Percentiles rank a stretch among this genome's conserved stretches.
Evolutionary conservation across 2,329 filamentous ascomycete species (phyloP).

Genomic region (Aspergillus novoparasiticus): DNA sequence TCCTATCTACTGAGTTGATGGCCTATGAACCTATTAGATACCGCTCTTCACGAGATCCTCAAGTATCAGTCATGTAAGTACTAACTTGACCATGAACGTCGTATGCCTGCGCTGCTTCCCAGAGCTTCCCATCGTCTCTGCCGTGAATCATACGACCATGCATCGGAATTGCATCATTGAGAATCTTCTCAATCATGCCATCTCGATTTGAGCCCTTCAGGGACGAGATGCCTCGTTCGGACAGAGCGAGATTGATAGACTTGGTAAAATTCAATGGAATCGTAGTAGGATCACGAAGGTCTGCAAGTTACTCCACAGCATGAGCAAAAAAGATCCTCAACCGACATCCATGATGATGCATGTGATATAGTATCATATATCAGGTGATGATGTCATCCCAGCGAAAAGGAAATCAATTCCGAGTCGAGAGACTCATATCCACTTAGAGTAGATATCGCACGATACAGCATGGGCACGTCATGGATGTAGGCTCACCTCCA

Average conservation of each 20-base stretch:
- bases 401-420: background rate
- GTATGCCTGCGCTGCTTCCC: slow-evolving; percentile 82
- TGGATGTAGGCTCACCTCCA: slow-evolving; percentile 65
- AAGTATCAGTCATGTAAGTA: slow-evolving; percentile 11
- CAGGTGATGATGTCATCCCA: background rate
- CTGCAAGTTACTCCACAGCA: slow-evolving; percentile 49
- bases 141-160: slow-evolving; percentile 95
- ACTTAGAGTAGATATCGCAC: background rate
- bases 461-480: background rate
- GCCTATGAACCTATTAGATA: slow-evolving; percentile 52
- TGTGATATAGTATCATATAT: background rate
- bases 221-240: slow-evolving; percentile 89
- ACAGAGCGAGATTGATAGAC: slow-evolving; percentile 96
- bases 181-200: slow-evolving; percentile 71
- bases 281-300: slow-evolving; percentile 81
- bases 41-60: background rate
- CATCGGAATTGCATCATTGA: slow-evolving; percentile 86
- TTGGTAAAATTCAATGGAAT: slow-evolving; percentile 92
- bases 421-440: background rate
- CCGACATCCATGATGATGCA: background rate
- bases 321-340: slow-evolving; percentile 11
- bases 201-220: slow-evolving; percentile 70
- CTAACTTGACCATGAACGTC: slow-evolving; percentile 82
- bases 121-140: slow-evolving; percentile 65
- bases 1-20: slow-evolving; percentile 84